These are phyloP conservation scores for Cladosporium cucumerinum DNA, from an alignment of 2,329 filamentous ascomycete species.

Conservation along the genomic window DNA sequence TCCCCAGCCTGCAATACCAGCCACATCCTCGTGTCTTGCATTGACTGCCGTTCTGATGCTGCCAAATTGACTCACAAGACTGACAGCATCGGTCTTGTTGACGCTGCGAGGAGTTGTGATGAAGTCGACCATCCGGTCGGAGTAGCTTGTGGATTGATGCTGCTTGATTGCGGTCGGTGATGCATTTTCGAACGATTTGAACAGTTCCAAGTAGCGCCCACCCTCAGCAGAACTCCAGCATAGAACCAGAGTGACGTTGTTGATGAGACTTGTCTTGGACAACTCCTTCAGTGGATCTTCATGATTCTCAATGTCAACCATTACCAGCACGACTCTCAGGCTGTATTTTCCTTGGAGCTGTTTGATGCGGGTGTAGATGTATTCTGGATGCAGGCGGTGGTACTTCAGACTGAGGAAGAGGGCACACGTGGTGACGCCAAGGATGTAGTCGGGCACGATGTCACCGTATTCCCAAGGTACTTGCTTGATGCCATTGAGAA, in stretches of 20 bases:
- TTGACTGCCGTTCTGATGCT: slow-evolving; percentile 84
- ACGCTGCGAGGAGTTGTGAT: slow-evolving; percentile 84
- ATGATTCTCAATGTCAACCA: slow-evolving; percentile 95
- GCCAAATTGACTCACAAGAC: slow-evolving; percentile 87
- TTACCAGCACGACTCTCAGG: slow-evolving; percentile 78
- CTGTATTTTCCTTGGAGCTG: slow-evolving; percentile 81
- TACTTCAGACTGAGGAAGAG: slow-evolving; percentile 95
- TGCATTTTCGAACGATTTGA: slow-evolving; percentile 90
- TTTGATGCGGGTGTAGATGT: slow-evolving; percentile 91
- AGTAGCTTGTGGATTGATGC: slow-evolving; percentile 77
- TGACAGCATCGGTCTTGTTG: slow-evolving; percentile 92
- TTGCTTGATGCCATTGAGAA: slow-evolving; percentile 75
- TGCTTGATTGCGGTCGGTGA: slow-evolving; percentile 78
- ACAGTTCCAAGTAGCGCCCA: slow-evolving; percentile 87
- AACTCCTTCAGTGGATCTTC: slow-evolving; percentile 86
- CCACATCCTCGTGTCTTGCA: slow-evolving; percentile 79
- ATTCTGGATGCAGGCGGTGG: slow-evolving; percentile 93
- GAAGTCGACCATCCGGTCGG: slow-evolving; percentile 86
- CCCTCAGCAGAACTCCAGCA: slow-evolving; percentile 95
- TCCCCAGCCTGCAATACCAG: slow-evolving; percentile 85
- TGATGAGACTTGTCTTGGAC: slow-evolving; percentile 86
- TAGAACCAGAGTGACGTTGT: slow-evolving; percentile 85
- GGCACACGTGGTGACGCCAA: slow-evolving; percentile 83
- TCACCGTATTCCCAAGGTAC: slow-evolving; percentile 96
- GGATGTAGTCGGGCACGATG: slow-evolving; percentile 89